A percentile compares a stretch with the other conserved stretches of the same genome.
phyloP scores from a whole-genome alignment of 371 early-diverging fungal species.

The Zychaea mexicana region DNA sequence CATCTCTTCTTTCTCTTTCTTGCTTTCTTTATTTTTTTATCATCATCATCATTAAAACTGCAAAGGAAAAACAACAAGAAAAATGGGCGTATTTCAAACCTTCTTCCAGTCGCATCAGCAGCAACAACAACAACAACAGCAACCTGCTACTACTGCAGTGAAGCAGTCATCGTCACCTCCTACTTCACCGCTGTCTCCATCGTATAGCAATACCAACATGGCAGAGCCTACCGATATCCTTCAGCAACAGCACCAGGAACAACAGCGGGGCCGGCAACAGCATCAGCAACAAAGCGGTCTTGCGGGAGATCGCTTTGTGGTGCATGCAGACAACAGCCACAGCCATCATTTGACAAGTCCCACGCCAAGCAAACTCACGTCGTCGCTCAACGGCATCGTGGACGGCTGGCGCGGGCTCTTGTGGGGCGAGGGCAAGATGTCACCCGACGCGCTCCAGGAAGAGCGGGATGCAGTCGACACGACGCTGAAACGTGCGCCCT shows the following conservation, averaged over 20 bases:
- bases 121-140: not conserved
- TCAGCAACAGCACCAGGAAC: not conserved
- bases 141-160: not conserved
- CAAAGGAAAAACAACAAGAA: not conserved
- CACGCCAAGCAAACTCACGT: conserved; percentile 33
- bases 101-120: not conserved
- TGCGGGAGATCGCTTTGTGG: conserved; percentile 25
- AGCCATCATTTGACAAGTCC: conserved; percentile 36
- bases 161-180: too few relatives aligned
- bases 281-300: conserved; percentile 5
- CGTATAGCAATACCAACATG: not conserved
- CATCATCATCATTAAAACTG: not conserved
- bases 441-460: conserved; percentile 28
- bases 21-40: conserved; percentile 1
- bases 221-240: not conserved
- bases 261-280: not conserved
- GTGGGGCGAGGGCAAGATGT: conserved; percentile 27
- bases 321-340: conserved; percentile 35
- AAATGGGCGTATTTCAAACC: not conserved
- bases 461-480: conserved; percentile 27
- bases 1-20: conserved; percentile 2
- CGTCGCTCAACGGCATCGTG: conserved; percentile 34
- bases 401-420: conserved; percentile 28
- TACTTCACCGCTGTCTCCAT: not conserved
- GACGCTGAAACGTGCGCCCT: conserved; percentile 19